Evolutionary conservation across 2,329 filamentous ascomycete species (phyloP), one percentile per base, ranked within the genome.

Genomic region (Penicillium sclerotiorum): DNA sequence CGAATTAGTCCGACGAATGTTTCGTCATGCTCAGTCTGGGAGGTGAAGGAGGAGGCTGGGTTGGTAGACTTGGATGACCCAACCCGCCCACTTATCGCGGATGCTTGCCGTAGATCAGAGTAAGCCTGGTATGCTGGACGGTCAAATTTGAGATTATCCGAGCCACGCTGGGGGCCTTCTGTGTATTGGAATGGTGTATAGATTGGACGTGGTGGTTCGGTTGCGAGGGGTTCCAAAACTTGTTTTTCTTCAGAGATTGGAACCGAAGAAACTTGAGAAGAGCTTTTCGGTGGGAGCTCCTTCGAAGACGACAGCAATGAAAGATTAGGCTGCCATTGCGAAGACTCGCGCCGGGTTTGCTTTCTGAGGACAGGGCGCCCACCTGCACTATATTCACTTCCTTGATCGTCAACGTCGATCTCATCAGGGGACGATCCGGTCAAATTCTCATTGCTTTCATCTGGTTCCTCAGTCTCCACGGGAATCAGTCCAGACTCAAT

Each of bases 371-470:
- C 71, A 8, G 80, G 80, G 25, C 80, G 69, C 7, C 80, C 80
- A 18, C 80, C 80, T 17, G 80, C 77, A 52, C 79, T 82, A 52
- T 81, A 82, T 32, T 61, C 59, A 43, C 59, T 62, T 11, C 72
- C 66, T 33, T 67, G 62, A 50, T 67, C 68, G 49, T 67, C 65
- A 23, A 62, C 61, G 25, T 59, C 58, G 8, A 30, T 30, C 28
- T 52, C 51, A 15, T 60, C 53, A n/a, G n/a, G 13, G 44, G 27
- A 13, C 25, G 20, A 6, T 25, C 42, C 13, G 21, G 30, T 23
- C 11, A 13, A 6, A 40, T 40, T 20, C 13, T 33, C 11, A 20
- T 28, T 30, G 35, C 27, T 22, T 25, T 4, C 2, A 32, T 12
- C 8, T 5, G 15, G 17, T 33, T 59, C 56, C 38, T 70, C 67